Base-by-base conservation (phyloP, 1,139 yeast genomes). In the Groenewaldozyma auringiensis region DNA sequence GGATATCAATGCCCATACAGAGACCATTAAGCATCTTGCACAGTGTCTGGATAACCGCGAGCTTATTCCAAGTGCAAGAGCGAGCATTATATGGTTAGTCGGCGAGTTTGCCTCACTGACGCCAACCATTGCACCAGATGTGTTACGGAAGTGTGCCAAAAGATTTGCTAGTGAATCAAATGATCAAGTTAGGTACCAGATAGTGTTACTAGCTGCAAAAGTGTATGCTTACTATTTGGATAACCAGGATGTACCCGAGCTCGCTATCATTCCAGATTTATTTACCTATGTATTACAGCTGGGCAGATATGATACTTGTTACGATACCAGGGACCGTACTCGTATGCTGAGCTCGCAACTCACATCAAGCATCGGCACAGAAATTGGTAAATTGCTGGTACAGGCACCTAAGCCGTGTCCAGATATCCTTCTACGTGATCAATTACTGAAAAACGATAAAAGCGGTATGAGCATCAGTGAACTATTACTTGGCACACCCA, bases 51-150 rank as follows among this genome's bases (percentile, higher is more conserved):
- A 46, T 29, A 45, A 35, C 34, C 57, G 53, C 18, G 43, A 49
- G 4, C 43, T 51, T 2, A 61, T 57, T 8, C 50, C 63, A 1
- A 53, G 54, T 16, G 95, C 97, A 0, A 78, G 81, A 53, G 88
- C 95, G 1, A 83, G 94, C 47, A 80, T 88, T 18, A 74, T 92
- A 16, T 94, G 97, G 97, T 73, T 89, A 11, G 76, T 92, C 40
- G 96, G 97, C 2, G 97, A 92, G 59, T 82, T 84, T 58, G 63
- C 74, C 1, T 63, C 64, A 1, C 55, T 68, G 9, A 71, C 72
- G 13, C 71, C 74, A n/a, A 64, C 65, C 21, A 71, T 84, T 41
- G 87, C 87, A 0, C 94, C 94, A 0, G 96, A 92, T 61, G 77
- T 87, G 1, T 68, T 88, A 47, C 71, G 96, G 45, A 64, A 66